Evolutionary conservation across 73 alveolate genomes (phyloP), one percentile per base, ranked within the genome.

Genomic region (Tetrahymena thermophila): DNA sequence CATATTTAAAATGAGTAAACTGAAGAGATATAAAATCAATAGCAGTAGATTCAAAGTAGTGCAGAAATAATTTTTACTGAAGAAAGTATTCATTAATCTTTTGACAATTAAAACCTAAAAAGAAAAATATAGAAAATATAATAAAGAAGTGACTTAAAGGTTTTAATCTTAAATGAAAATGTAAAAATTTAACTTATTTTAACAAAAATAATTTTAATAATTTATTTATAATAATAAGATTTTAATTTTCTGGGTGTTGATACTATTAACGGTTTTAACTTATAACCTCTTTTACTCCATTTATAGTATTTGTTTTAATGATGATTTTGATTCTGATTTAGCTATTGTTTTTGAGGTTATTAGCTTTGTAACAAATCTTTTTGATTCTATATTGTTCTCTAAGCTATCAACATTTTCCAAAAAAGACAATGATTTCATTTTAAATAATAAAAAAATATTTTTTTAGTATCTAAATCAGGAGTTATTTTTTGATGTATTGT

Each of bases 151-250:
- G 58, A 44, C 23, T 7, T 44, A 17, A 44, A 44, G 9, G 58
- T 44, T 11, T 44, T 44, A 44, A 44, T 44, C 9, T 17, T 37
- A 37, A 37, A 37, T 44, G 23, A 44, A 44, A 5, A 38, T 96
- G 21, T 96, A 97, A 43, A 93, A 71, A 43, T 96, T 95, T 89
- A 83, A 95, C 10, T 40, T 94, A 1, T 96, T 95, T 38, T 43
- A 7, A 3, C 85, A n/a, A n/a, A n/a, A n/a, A n/a, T n/a, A n/a
- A n/a, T n/a, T n/a, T n/a, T n/a, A n/a, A n/a, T n/a, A n/a, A n/a
- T n/a, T n/a, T n/a, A 4, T 3, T 37, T 37, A 37, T 4, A 3
- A 37, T 4, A 37, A 4, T 8, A 4, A 58, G 85, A 58, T n/a
- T 17, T 15, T 58, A 9, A 58, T 58, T 10, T 58, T 8, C 4